Base-by-base conservation (phyloP, 2,329 filamentous ascomycete species). In the Stromatinia cepivora region DNA sequence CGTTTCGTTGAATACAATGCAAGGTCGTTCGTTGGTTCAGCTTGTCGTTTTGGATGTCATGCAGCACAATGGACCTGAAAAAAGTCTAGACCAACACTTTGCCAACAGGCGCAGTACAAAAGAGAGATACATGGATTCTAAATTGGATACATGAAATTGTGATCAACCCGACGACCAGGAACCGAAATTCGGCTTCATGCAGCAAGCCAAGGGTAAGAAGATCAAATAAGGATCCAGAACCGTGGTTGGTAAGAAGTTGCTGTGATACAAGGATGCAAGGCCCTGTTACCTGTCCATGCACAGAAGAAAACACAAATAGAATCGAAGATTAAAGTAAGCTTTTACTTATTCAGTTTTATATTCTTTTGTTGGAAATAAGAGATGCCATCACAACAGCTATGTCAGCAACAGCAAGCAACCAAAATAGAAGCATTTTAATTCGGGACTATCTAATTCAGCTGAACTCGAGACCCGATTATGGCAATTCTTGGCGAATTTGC, bases 131-230 rank as follows among this genome's bases (percentile, higher is more conserved):
- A 42, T 42, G 39, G 13, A 42, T 17, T 42, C 39, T 42, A 22
- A 31, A 56, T 34, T 17, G 28, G 34, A 34, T 62, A 62, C 28
- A 17, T 62, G 59, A 50, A 62, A 63, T 50, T 39, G 46, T 63
- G 59, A 63, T 63, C 46, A 63, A 63, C 61, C 61, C 61, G 61
- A 63, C 61, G 22, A 50, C 31, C 46, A 63, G 61, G 61, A 63
- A 63, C 61, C 61, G 46, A 63, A 39, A 28, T 63, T 52, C 61
- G 46, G 61, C 61, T 63, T 39, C 46, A 39, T 63, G 61, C 61
- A 63, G 59, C 13, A 52, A 50, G 59, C 28, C 45, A 62, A 62
- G 45, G 45, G 45, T 17, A 62, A 9, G 34, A 48, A 63, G 61
- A 63, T 63, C 61, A 52, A 63, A 52, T 63, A 52, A 52, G 61